Conservation (phyloP, 2,329 filamentous ascomycete species). For the Colletotrichum lupini region DNA sequence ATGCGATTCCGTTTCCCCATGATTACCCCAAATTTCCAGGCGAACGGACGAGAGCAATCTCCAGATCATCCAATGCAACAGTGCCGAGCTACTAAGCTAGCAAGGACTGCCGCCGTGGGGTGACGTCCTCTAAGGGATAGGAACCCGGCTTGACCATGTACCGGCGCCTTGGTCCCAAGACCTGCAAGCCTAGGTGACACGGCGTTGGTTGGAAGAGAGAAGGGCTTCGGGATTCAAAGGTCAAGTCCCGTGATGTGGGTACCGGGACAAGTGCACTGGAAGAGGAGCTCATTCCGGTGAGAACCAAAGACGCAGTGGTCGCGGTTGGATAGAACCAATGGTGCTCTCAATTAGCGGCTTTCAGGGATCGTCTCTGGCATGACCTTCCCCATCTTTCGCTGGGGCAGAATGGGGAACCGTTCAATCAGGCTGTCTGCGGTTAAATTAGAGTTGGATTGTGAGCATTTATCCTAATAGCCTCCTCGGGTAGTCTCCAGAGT, state of each 20-base stretch:
- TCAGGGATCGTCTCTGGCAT: conserved; percentile 17
- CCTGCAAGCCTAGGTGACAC: conserved; percentile 8
- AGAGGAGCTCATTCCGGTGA: conserved; percentile 18
- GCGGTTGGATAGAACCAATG: conserved; percentile 8
- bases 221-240: background rate
- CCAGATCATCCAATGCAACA: conserved; percentile 5
- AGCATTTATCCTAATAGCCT: conserved; percentile 36
- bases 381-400: conserved; percentile 18
- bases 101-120: background rate
- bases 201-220: conserved; percentile 8
- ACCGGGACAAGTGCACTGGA: conserved; percentile 4
- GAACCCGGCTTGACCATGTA: conserved; percentile 2
- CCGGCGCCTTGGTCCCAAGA: conserved; percentile 25
- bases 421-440: conserved; percentile 36
- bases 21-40: conserved; percentile 18
- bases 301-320: conserved; percentile 1
- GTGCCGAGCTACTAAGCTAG: background rate
- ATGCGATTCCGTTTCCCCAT: conserved; percentile 12
- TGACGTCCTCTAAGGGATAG: conserved; percentile 32
- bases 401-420: conserved; percentile 6
- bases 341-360: conserved; percentile 19
- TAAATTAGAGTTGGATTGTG: conserved; percentile 27
- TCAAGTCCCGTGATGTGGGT: conserved; percentile 11
- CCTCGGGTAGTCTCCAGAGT: conserved; percentile 16
- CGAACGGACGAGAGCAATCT: conserved; percentile 7